A percentile compares a stretch with the other conserved stretches of the same genome.
phyloP scores from a whole-genome alignment of 139 green algal genomes.

The Volvox africanus region DNA sequence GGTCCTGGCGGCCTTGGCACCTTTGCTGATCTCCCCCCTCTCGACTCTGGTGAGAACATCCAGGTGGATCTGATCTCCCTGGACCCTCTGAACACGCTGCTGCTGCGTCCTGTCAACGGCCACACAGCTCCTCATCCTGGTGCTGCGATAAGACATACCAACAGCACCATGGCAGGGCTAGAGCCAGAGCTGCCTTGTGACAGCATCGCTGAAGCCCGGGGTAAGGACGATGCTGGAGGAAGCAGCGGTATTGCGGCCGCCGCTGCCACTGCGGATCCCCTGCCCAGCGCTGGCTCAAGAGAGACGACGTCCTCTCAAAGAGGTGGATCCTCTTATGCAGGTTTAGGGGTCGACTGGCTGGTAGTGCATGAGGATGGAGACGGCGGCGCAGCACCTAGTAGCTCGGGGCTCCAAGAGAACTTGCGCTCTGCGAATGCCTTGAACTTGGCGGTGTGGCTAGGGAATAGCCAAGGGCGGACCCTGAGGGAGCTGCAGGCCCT shows the following conservation, averaged over 20 bases:
- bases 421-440: not conserved
- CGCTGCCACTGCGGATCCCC: not conserved
- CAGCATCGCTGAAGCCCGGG: too few species aligned
- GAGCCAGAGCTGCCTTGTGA: not conserved
- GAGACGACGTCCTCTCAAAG: too few species aligned
- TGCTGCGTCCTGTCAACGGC: not conserved
- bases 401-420: not conserved
- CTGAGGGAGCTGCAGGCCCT: not conserved
- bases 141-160: not conserved
- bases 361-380: not conserved
- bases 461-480: not conserved
- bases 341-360: too few species aligned
- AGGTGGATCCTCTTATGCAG: not conserved
- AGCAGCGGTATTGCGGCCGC: not conserved
- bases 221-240: not conserved
- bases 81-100: conserved; percentile 15
- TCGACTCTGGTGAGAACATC: not conserved
- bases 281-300: not conserved
- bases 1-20: not conserved
- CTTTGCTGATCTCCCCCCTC: not conserved
- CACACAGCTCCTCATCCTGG: not conserved
- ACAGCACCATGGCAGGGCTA: not conserved
- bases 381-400: not conserved
- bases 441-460: not conserved
- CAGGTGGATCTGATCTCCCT: conserved; percentile 3